phyloP scores from a whole-genome alignment of 2,329 filamentous ascomycete species.

The Botrytis squamosa region DNA sequence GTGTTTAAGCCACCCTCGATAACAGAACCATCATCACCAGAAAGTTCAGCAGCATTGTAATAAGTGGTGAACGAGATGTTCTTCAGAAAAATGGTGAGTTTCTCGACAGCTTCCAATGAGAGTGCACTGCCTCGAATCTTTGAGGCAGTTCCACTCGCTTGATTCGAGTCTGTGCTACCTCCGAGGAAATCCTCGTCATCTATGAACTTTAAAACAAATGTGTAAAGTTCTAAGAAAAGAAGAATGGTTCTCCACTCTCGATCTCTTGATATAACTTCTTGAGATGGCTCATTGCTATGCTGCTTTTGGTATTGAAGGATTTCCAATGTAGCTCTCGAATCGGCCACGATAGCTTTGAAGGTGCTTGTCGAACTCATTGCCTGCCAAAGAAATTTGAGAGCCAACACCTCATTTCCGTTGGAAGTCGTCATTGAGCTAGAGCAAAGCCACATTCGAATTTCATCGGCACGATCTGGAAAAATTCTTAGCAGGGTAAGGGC shows the following conservation, averaged over 20 bases:
- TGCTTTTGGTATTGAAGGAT: slow-evolving; percentile 42
- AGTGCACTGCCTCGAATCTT: slow-evolving; percentile 65
- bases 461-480: slow-evolving; percentile 78
- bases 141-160: slow-evolving; percentile 45
- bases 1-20: slow-evolving; percentile 45
- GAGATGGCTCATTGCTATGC: slow-evolving; percentile 16
- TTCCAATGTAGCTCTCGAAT: slow-evolving; percentile 57
- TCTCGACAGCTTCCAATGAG: slow-evolving; percentile 66
- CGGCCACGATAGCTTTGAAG: slow-evolving; percentile 55
- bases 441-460: slow-evolving; percentile 93
- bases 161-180: slow-evolving; percentile 46
- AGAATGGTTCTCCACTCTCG: slow-evolving; percentile 83
- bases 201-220: slow-evolving; percentile 86
- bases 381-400: slow-evolving; percentile 84
- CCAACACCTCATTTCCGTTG: slow-evolving; percentile 51
- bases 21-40: slow-evolving; percentile 42
- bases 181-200: slow-evolving; percentile 95
- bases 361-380: slow-evolving; percentile 56
- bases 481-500: slow-evolving; percentile 81
- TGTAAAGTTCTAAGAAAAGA: slow-evolving; percentile 91
- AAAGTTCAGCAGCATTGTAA: slow-evolving; percentile 72
- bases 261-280: slow-evolving; percentile 31
- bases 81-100: slow-evolving; percentile 80
- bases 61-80: slow-evolving; percentile 87
- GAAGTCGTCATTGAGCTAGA: slow-evolving; percentile 52